Percentiles rank a stretch among this genome's conserved stretches.
Evolutionary conservation across 352 stramenopile species (phyloP).

Genomic region (Phytophthora meadii): DNA sequence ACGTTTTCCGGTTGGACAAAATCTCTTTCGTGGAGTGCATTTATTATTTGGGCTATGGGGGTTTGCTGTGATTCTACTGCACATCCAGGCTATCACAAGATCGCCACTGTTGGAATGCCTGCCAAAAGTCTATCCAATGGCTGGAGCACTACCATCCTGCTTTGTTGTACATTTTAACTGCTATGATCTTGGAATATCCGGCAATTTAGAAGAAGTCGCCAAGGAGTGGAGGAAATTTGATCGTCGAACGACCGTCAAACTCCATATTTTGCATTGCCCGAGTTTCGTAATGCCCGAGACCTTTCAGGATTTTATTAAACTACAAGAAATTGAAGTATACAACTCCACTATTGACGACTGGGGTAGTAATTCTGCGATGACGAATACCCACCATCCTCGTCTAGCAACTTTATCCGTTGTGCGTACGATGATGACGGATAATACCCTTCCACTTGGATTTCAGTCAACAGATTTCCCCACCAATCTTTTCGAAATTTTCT

Average conservation of each 20-base stretch:
- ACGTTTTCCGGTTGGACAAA: background rate
- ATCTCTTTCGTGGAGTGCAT: conserved; percentile 6
- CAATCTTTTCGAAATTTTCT: conserved; percentile 34
- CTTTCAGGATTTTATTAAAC: conserved; percentile 35
- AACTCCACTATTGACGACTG: conserved; percentile 45
- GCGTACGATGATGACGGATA: conserved; percentile 30
- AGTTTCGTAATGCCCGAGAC: conserved; percentile 35
- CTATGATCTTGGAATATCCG: conserved; percentile 5
- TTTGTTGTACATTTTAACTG: conserved; percentile 49
- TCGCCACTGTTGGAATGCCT: conserved; percentile 14
- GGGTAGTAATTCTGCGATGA: conserved; percentile 32
- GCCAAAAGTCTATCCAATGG: conserved; percentile 38
- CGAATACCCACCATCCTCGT: conserved; percentile 30
- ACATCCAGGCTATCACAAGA: conserved; percentile 17
- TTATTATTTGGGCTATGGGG: conserved; percentile 22
- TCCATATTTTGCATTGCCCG: conserved; percentile 38
- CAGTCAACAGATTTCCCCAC: conserved; percentile 41
- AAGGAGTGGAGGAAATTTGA: conserved; percentile 32
- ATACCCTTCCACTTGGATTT: conserved; percentile 42
- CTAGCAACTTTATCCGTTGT: conserved; percentile 42
- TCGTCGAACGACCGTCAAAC: conserved; percentile 16
- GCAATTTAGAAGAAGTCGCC: conserved; percentile 4
- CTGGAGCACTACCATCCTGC: conserved; percentile 34
- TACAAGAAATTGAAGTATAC: conserved; percentile 44
- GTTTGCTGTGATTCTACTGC: conserved; percentile 20